Base-by-base conservation (phyloP, 2,329 filamentous ascomycete genomes). In the Sphaerulina populicola region DNA sequence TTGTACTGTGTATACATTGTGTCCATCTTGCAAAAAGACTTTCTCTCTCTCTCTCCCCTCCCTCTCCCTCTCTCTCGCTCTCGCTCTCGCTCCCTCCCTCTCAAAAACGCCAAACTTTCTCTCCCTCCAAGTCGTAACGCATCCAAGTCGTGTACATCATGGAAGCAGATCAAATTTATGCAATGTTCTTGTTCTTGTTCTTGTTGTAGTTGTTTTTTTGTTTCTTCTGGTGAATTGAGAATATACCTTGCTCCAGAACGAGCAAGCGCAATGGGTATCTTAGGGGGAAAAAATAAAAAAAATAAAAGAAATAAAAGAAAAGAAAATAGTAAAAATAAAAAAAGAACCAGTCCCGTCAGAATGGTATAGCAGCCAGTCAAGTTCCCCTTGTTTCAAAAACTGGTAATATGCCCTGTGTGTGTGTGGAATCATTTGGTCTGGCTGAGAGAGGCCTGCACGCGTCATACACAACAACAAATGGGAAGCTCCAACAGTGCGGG, bases 131-230 rank as follows among this genome's bases (percentile, higher is more conserved):
- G 36, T 38, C 36, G 36, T 38, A 38, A 3, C 14, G 21, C 33
- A 44, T 23, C 12, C 33, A 39, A 41, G 23, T 42, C 47, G 47
- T 43, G 6, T 36, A 50, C 38, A 18, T 46, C 37, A 30, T 39
- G 3, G 30, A 27, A 43, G 43, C 18, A 18, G 18, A 18, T 18
- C 18, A 53, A 53, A 37, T 47, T 47, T 50, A 47, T 43, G 51
- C 35, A 45, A 45, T 47, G 42, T n/a, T n/a, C n/a, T n/a, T n/a
- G n/a, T n/a, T n/a, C n/a, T n/a, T n/a, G n/a, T n/a, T n/a, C n/a
- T n/a, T n/a, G n/a, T n/a, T n/a, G n/a, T n/a, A n/a, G n/a, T n/a
- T 47, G 51, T 53, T 50, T 53, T 42, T 40, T 47, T 18, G 18
- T 18, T 18, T 18, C 18, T 18, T 18, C 42, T 29, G 36, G 35